Conservation (phyloP, 768 basidiomycete species). For the Boletus barrowsii region DNA sequence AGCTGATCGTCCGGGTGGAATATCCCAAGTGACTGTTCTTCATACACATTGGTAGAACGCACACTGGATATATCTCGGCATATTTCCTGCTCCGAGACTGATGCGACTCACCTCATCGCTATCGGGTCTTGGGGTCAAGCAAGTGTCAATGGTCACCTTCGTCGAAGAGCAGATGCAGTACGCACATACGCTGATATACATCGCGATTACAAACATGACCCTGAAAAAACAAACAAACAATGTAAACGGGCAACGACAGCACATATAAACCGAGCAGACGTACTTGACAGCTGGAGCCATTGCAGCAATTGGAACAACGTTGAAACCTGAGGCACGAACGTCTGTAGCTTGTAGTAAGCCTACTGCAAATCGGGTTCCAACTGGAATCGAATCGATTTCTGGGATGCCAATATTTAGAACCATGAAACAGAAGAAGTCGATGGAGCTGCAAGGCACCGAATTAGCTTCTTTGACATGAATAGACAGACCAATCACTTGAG, state of each 20-base stretch:
- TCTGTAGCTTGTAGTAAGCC: constrained; percentile 78
- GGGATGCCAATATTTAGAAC: constrained; percentile 83
- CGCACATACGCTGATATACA: constrained; percentile 85
- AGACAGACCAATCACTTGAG: constrained; percentile 51
- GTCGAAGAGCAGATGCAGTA: constrained; percentile 16
- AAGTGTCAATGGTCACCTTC: neutral
- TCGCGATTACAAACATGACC: constrained; percentile 89
- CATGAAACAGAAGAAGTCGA: constrained; percentile 90
- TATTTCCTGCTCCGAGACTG: neutral
- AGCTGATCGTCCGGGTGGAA: constrained; percentile 53
- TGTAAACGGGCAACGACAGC: neutral
- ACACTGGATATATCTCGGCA: constrained; percentile 47
- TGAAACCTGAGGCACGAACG: constrained; percentile 87
- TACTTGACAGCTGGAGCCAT: constrained; percentile 89
- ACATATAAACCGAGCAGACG: constrained; percentile 23
- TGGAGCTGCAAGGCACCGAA: constrained; percentile 42
- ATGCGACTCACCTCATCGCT: constrained; percentile 61
- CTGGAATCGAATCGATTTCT: constrained; percentile 62
- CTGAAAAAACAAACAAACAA: constrained; percentile 34
- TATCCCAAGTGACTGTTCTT: constrained; percentile 87
- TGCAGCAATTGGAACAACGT: constrained; percentile 64
- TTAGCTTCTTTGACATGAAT: neutral
- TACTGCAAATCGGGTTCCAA: constrained; percentile 64
- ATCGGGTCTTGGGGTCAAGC: constrained; percentile 56
- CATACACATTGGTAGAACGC: constrained; percentile 91